These are phyloP conservation scores for Seminavis robusta DNA, from an alignment of 108 stramenopile species.

Conservation along the genomic window DNA sequence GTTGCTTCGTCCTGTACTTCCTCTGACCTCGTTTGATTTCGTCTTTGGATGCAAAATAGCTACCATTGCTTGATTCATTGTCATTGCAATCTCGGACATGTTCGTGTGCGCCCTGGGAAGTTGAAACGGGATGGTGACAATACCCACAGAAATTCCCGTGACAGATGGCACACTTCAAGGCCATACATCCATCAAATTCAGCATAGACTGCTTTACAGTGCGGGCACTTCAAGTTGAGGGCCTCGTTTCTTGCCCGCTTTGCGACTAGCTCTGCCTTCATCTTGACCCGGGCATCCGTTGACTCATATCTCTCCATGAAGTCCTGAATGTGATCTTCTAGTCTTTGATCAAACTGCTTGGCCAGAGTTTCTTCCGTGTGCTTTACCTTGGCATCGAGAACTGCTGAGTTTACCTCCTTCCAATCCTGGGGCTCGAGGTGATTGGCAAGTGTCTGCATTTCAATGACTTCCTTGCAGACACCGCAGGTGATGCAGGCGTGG, in stretches of 20 bases:
- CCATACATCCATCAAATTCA: slow-evolving; percentile 14
- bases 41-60: slow-evolving; percentile 8
- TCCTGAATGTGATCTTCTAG: slow-evolving; percentile 4
- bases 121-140: background rate
- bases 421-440: background rate
- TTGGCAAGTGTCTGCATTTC: background rate
- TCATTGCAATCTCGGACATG: slow-evolving; percentile 7
- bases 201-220: slow-evolving; percentile 6
- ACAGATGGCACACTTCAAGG: slow-evolving; percentile 3
- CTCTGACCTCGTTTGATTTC: slow-evolving; percentile 4
- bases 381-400: background rate
- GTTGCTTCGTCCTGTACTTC: slow-evolving; percentile 5
- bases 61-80: slow-evolving; percentile 3
- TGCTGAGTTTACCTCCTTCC: background rate
- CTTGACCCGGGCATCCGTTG: background rate
- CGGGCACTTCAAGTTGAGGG: slow-evolving; percentile 9
- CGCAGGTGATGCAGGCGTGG: background rate
- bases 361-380: background rate
- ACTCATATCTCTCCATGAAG: background rate
- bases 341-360: slow-evolving; percentile 4
- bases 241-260: background rate
- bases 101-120: slow-evolving; percentile 9
- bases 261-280: background rate
- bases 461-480: background rate
- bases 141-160: slow-evolving; percentile 13